phyloP scores from a whole-genome alignment of 495 filamentous ascomycete species.

The Penicillium coffeae region DNA sequence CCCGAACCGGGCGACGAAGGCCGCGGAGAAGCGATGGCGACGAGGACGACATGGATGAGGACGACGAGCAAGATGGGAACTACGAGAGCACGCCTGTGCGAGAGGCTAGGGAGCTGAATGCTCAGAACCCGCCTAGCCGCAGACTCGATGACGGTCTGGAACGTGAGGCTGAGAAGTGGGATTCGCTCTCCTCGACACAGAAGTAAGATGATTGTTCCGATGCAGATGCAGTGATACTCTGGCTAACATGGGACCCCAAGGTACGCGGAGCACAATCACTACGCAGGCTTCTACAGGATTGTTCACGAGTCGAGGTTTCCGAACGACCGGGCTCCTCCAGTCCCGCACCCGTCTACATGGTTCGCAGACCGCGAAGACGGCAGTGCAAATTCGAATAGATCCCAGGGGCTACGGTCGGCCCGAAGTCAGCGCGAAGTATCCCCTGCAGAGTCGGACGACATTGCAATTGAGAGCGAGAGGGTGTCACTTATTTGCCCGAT shows the following conservation, averaged over 20 bases:
- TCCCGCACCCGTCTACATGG: constrained; percentile 70
- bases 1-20: constrained; percentile 22
- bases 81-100: constrained; percentile 24
- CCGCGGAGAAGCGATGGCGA: constrained; percentile 15
- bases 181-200: constrained; percentile 33
- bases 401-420: constrained; percentile 3
- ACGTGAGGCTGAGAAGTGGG: constrained; percentile 28
- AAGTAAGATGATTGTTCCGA: constrained; percentile 21
- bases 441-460: constrained; percentile 59
- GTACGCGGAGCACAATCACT: constrained; percentile 75
- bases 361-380: constrained; percentile 55
- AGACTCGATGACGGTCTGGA: constrained; percentile 27
- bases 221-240: background rate
- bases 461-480: constrained; percentile 65
- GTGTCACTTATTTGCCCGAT: constrained; percentile 75
- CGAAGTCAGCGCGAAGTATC: constrained; percentile 23
- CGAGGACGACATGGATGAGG: constrained; percentile 15
- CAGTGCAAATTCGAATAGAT: constrained; percentile 3
- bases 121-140: constrained; percentile 21
- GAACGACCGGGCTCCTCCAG: constrained; percentile 55
- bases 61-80: constrained; percentile 24
- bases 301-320: constrained; percentile 74
- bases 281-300: constrained; percentile 70
- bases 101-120: constrained; percentile 16
- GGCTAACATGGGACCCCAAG: constrained; percentile 15